Evolutionary conservation across 2,329 filamentous ascomycete species (phyloP), one percentile per base, ranked within the genome.

Genomic region (Hymenoscyphus infarciens): DNA sequence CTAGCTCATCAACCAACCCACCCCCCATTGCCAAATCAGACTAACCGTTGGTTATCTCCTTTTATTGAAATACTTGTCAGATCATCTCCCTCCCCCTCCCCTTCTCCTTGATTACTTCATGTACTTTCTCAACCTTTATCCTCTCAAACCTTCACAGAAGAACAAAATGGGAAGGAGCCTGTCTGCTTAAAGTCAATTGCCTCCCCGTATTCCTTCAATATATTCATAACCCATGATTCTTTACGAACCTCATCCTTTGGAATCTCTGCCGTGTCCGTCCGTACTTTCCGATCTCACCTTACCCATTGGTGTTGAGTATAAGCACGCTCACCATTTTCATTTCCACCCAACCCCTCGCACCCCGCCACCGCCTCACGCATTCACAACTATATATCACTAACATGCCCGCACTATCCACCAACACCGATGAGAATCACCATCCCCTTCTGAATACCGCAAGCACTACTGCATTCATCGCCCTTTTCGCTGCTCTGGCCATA

Each of bases 331-430:
- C 49, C 27, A 29, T 10, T 52, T 29, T 59, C 57, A 54, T 60
- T 54, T 60, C 57, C 57, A 54, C 45, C 57, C 57, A 29, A 60
- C 42, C 57, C 45, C 57, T 29, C 57, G n/a, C 19, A 60, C 57
- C n/a, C 45, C 57, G 57, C 57, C 57, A 54, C 57, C 57, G 22
- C 52, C 45, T 19, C 22, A 54, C 57, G n/a, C 13, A 42, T 25
- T 16, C 22, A 13, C 27, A 35, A 29, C n/a, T 25, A 19, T 29
- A 55, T 55, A 25, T 60, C 42, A 60, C 19, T 52, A 60, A 60
- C 53, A 45, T 33, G 25, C 42, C 57, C 16, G 45, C 27, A 10
- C 45, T 60, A 35, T 53, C 45, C 57, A 15, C 29, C 45, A 53
- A 59, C 27, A 33, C 29, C 42, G 39, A 53, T 22, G 45, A 60